phyloP scores from a whole-genome alignment of 1,284 basidiomycete genomes.

The Microbotryum silenes-acaulis region DNA sequence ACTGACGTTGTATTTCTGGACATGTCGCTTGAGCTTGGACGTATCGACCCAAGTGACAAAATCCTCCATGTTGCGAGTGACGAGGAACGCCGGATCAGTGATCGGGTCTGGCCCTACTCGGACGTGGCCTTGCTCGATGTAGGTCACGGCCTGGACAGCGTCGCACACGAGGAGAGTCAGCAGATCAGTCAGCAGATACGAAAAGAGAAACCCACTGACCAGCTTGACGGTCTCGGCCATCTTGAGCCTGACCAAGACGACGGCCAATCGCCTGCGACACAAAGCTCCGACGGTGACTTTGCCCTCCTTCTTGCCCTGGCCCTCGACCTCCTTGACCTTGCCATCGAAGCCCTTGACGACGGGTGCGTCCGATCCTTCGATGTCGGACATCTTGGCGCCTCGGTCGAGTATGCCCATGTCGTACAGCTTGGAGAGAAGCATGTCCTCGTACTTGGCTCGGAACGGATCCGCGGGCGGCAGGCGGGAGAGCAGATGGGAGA shows the following conservation, averaged over 20 bases:
- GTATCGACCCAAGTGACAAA: constrained; percentile 99
- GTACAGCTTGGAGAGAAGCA: constrained; percentile 88
- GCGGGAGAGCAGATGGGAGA: constrained; percentile 78
- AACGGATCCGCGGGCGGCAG: constrained; percentile 87
- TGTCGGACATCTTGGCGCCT: constrained; percentile 75
- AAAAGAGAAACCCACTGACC: constrained; percentile 48
- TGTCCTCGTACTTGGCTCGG: constrained; percentile 71
- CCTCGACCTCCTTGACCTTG: constrained; percentile 54
- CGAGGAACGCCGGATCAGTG: constrained; percentile 92
- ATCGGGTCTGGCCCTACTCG: constrained; percentile 93
- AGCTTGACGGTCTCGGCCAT: constrained; percentile 96
- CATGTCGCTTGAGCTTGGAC: constrained; percentile 88
- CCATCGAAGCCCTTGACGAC: constrained; percentile 33
- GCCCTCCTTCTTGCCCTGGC: constrained; percentile 26
- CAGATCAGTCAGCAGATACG: constrained; percentile 9
- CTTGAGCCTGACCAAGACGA: constrained; percentile 83
- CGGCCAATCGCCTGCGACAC: constrained; percentile 81
- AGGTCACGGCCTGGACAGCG: constrained; percentile 70
- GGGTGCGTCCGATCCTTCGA: constrained; percentile 48
- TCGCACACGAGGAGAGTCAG: constrained; percentile 2
- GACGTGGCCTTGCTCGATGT: constrained; percentile 97
- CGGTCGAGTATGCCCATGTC: constrained; percentile 88
- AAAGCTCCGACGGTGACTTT: constrained; percentile 83
- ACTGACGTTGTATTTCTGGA: constrained; percentile 84
- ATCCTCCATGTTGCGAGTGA: constrained; percentile 96